Base-by-base conservation (phyloP, 2,329 filamentous ascomycete genomes). In the Phyllosticta citribraziliensis region DNA sequence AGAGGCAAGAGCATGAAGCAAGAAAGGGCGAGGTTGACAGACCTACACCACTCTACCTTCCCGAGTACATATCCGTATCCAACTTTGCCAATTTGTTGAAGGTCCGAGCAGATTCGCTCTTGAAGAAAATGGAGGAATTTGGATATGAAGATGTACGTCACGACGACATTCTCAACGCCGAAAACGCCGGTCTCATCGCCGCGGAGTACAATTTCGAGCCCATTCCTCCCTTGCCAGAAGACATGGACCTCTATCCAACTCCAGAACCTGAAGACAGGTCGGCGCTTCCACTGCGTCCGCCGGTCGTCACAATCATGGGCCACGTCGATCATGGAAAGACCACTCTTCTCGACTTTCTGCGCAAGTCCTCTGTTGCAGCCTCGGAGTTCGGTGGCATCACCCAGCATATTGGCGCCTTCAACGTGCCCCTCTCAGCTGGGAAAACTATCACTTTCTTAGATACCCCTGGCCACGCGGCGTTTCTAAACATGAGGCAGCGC, bases 301-400 rank as follows among this genome's bases (percentile, higher is more conserved):
- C 94, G 0, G 91, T 99, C 40, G 92, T 99, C 50, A 97, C 95
- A 0, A 99, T 99, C 70, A 99, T 99, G 95, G 94, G 94, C 2
- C 94, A 99, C 66, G 94, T 99, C 67, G 95, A 99, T 72, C 94
- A 99, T 73, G 94, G 94, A 59, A 99, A 99, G 78, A 99, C 94
- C 0, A 99, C 95, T 0, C 86, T 99, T 52, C 80, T 99, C 10
- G 94, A 99, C 72, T 97, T 87, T 76, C 79, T 99, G 53, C 88
- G 94, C 47, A 95, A 96, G 68, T 94, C 92, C 1, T 97, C 91
- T 6, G 85, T 99, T 52, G 95, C 88, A 52, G 91, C 91, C 5
- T 85, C 88, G 59, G 94, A 99, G 72, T 92, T 97, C 70, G 94
- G 94, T 64, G 94, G 94, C 40, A 99, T 99, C 70, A 99, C 94